A percentile compares a stretch with the other conserved stretches of the same genome.
Evolutionary conservation across 1,284 basidiomycete genomes (phyloP).

Genomic region (Malassezia slooffiae): DNA sequence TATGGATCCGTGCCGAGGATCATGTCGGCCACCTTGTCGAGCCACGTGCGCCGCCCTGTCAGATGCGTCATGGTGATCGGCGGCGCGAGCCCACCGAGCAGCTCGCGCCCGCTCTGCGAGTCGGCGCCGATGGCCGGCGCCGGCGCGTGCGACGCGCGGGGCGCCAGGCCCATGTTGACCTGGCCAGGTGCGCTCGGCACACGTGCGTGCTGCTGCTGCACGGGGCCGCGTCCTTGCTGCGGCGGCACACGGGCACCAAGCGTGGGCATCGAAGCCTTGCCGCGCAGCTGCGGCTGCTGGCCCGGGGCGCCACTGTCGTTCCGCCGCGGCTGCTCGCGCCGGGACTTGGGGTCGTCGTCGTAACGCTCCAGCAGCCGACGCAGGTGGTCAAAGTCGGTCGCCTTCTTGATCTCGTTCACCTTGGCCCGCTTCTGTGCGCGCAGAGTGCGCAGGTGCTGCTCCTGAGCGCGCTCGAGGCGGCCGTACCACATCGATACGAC

Average conservation of each 20-base stretch:
- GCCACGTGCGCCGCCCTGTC: slow-evolving; percentile 35
- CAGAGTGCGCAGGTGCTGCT: slow-evolving; percentile 65
- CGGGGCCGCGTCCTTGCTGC: no score
- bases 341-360: slow-evolving; percentile 53
- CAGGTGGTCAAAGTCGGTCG: slow-evolving; percentile 87
- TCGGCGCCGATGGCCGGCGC: no score
- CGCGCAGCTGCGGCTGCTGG: neutral
- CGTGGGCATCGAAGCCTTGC: neutral
- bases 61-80: no score
- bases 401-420: slow-evolving; percentile 92
- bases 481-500: slow-evolving; percentile 6
- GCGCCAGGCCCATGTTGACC: no score
- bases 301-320: neutral
- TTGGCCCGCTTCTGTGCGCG: slow-evolving; percentile 71
- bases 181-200: no score
- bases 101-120: no score
- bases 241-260: no score
- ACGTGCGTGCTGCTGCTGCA: neutral
- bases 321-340: neutral
- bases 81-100: no score
- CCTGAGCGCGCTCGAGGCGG: slow-evolving; percentile 41
- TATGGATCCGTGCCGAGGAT: slow-evolving; percentile 47
- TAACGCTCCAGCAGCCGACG: slow-evolving; percentile 81
- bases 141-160: no score
- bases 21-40: slow-evolving; percentile 48